These are phyloP conservation scores for Excoecaria cochinchinensis DNA, from an alignment of 345 rosid genomes.

Conservation along the genomic window DNA sequence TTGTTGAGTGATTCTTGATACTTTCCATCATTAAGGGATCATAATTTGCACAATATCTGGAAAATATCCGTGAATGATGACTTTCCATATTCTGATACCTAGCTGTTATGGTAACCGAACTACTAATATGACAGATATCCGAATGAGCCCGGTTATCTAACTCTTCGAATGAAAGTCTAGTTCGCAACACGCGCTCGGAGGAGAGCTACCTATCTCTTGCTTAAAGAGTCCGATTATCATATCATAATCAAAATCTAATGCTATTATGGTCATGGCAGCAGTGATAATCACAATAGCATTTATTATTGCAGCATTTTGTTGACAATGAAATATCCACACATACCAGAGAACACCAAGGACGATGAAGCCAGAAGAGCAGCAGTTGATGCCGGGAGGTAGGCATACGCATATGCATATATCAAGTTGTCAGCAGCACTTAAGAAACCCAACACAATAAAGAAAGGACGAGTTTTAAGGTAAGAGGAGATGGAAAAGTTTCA, in stretches of 20 bases:
- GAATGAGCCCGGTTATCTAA: too few species aligned
- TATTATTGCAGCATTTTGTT: conserved; percentile 63
- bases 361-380: conserved; percentile 83
- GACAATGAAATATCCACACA: conserved; percentile 65
- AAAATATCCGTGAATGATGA: too few species aligned
- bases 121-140: too few species aligned
- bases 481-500: conserved; percentile 56
- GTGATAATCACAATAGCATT: conserved; percentile 72
- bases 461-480: conserved; percentile 44
- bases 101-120: too few species aligned
- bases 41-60: too few species aligned
- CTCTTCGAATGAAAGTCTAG: too few species aligned
- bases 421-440: conserved; percentile 78
- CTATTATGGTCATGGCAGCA: conserved; percentile 64
- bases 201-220: too few species aligned
- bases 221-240: too few species aligned
- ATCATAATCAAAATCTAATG: conserved; percentile 74
- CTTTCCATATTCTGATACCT: too few species aligned
- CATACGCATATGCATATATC: conserved; percentile 84
- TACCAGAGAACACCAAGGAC: conserved; percentile 64
- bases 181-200: too few species aligned
- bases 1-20: too few species aligned
- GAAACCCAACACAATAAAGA: conserved; percentile 60
- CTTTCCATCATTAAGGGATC: too few species aligned
- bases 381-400: conserved; percentile 87